Conservation (phyloP, 75 land plant genomes). For the Pinus tabuliformis region DNA sequence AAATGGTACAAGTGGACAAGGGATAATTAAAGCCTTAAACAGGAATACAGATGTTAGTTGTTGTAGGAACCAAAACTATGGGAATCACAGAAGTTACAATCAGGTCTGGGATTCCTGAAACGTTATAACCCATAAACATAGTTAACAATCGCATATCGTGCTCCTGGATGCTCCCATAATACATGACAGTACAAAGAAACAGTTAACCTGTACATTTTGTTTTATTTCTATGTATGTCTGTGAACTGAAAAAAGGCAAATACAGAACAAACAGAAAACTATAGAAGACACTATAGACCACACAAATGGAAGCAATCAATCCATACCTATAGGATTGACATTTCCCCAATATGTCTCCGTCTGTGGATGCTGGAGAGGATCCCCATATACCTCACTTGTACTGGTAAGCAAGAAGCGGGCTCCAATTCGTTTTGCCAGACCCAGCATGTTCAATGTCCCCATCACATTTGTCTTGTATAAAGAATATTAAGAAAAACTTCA, state of each 20-base stretch:
- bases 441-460: slow-evolving; percentile 86
- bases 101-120: background rate
- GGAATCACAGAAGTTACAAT: background rate
- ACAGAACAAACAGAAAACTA: background rate
- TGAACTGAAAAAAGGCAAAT: background rate
- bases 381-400: slow-evolving; percentile 91
- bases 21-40: background rate
- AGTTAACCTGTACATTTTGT: background rate
- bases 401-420: slow-evolving; percentile 74
- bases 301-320: background rate
- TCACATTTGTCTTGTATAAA: slow-evolving; percentile 84
- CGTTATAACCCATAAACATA: background rate
- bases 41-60: background rate
- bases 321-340: slow-evolving; percentile 87
- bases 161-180: background rate
- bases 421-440: slow-evolving; percentile 87
- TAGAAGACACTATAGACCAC: background rate
- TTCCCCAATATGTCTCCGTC: slow-evolving; percentile 90
- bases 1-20: background rate
- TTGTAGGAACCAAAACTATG: background rate
- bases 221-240: background rate
- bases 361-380: slow-evolving; percentile 91
- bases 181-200: slow-evolving; percentile 1
- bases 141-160: background rate
- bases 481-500: background rate